Conservation (phyloP, 1,139 yeast species). For the Yamadazyma friedrichii region DNA sequence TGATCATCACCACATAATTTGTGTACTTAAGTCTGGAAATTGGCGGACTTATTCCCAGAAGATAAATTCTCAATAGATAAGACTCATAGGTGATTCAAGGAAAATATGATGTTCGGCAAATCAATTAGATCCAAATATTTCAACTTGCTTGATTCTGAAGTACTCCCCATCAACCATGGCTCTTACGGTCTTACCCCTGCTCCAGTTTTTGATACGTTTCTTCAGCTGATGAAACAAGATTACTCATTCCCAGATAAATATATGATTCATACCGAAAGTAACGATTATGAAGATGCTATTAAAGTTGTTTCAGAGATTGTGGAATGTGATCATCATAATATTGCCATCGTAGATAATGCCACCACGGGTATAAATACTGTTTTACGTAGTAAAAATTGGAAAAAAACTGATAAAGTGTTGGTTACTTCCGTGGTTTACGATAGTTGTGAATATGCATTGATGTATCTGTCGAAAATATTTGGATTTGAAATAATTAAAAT, state of each 20-base stretch:
- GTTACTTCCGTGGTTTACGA: constrained; percentile 55
- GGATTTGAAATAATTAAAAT: constrained; percentile 50
- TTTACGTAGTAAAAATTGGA: constrained; percentile 52
- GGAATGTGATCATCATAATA: constrained; percentile 40
- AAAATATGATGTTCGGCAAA: constrained; percentile 47
- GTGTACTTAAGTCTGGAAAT: background rate
- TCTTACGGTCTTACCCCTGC: constrained; percentile 52
- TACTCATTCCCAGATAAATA: constrained; percentile 43
- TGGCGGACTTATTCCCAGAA: background rate
- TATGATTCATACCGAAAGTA: constrained; percentile 21
- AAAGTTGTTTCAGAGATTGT: constrained; percentile 36
- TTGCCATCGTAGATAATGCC: constrained; percentile 58
- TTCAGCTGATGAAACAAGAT: constrained; percentile 25
- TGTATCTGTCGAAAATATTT: constrained; percentile 38
- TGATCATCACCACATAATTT: too few species aligned
- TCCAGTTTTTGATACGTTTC: constrained; percentile 29
- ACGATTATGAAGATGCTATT: constrained; percentile 29
- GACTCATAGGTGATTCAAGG: background rate
- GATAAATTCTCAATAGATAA: background rate
- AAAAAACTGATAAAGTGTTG: constrained; percentile 54
- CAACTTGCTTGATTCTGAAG: constrained; percentile 31
- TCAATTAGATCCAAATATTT: constrained; percentile 48
- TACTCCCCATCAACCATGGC: constrained; percentile 52
- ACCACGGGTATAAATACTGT: constrained; percentile 62
- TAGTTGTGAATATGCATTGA: constrained; percentile 55